These are phyloP conservation scores for Chrysoporthe deuterocubensis DNA, from an alignment of 2,329 filamentous ascomycete genomes.

Conservation along the genomic window DNA sequence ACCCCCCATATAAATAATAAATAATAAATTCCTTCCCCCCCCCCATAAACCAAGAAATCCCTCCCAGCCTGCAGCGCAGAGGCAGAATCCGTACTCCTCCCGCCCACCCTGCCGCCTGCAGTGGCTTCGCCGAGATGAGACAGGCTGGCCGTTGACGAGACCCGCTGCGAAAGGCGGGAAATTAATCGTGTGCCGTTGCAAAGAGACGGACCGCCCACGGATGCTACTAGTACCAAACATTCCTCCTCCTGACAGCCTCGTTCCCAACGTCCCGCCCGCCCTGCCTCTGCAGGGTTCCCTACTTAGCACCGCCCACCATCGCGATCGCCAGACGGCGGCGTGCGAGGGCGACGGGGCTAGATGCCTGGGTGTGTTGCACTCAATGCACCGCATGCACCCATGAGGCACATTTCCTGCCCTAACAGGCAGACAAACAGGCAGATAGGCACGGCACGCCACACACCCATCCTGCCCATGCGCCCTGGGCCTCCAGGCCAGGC, in stretches of 20 bases:
- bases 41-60: no score
- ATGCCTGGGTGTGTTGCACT: constrained; percentile 1
- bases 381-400: background rate
- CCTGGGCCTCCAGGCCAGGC: background rate
- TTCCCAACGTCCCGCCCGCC: background rate
- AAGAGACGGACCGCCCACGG: background rate
- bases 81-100: background rate
- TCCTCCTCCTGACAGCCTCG: background rate
- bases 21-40: no score
- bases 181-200: background rate
- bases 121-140: constrained; percentile 3
- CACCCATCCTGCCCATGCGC: background rate
- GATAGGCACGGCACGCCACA: background rate
- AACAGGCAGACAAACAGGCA: background rate
- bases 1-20: no score
- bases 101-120: background rate
- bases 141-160: constrained; percentile 4
- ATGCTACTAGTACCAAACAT: background rate
- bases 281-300: background rate
- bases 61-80: background rate
- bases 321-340: no score
- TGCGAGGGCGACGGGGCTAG: no score
- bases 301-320: no score
- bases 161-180: background rate
- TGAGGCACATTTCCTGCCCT: background rate